phyloP scores from a whole-genome alignment of 2,329 filamentous ascomycete genomes.

The Simplicillium sp. region DNA sequence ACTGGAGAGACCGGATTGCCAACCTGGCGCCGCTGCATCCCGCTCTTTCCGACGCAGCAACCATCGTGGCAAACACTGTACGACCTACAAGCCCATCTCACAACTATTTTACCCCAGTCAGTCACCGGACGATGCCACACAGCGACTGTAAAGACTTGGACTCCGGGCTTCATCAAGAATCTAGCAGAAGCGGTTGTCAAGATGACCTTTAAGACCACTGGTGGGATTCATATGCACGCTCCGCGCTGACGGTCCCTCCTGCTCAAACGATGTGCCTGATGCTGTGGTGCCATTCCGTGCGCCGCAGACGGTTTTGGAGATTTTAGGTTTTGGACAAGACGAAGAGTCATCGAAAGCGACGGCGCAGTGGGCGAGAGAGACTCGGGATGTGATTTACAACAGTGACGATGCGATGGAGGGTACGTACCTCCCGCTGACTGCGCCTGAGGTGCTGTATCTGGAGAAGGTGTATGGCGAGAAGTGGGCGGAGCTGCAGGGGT shows the following conservation, averaged over 20 bases:
- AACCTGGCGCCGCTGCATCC: no score
- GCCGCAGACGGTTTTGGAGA: conserved; percentile 25
- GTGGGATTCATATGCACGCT: conserved; percentile 6
- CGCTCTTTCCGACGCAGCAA: no score
- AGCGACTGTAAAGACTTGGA: conserved; percentile 10
- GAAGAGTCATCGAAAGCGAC: conserved; percentile 12
- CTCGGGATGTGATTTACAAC: conserved; percentile 11
- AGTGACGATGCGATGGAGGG: conserved; percentile 16
- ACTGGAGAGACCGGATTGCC: conserved; percentile 17
- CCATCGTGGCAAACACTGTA: no score
- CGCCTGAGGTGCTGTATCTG: conserved; percentile 14
- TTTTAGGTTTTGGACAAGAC: conserved; percentile 16
- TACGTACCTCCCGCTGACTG: conserved; percentile 21
- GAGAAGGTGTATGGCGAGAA: conserved; percentile 19
- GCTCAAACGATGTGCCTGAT: conserved; percentile 5
- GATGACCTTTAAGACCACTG: conserved; percentile 13
- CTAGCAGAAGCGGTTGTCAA: conserved; percentile 13
- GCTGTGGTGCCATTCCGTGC: conserved; percentile 19
- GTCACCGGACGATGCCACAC: conserved; percentile 13
- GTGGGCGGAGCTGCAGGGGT: conserved; percentile 13
- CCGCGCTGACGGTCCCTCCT: conserved; percentile 4
- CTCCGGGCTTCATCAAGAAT: no score
- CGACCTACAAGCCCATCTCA: no score
- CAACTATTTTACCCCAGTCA: no score
- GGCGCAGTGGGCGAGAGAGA: conserved; percentile 14